A percentile compares a stretch with the other conserved stretches of the same genome.
Conservation (phyloP, 306 rosid genomes). For the Citrullus mucosospermus region DNA sequence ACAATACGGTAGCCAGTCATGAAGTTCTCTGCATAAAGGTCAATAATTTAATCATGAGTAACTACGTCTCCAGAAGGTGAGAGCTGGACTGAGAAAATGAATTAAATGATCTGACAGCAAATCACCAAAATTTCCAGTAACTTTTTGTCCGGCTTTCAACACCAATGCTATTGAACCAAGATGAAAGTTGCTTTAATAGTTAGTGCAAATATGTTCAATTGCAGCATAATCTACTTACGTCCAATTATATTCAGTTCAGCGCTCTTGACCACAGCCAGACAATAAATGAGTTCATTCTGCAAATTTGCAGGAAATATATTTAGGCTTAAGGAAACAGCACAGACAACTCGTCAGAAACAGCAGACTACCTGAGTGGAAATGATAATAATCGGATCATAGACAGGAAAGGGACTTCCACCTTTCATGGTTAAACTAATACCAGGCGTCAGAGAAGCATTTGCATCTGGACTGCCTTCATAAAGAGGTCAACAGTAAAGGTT, state of each 20-base stretch:
- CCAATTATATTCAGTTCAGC: conserved; percentile 65
- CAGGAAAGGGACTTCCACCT: conserved; percentile 64
- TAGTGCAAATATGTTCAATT: conserved; percentile 3
- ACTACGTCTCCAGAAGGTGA: background rate
- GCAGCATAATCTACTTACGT: conserved; percentile 49
- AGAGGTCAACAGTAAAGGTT: conserved; percentile 9
- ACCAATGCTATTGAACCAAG: background rate
- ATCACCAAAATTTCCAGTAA: background rate
- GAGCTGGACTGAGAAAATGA: background rate
- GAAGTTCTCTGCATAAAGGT: conserved; percentile 64
- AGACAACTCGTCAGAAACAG: conserved; percentile 3
- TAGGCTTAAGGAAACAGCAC: conserved; percentile 13
- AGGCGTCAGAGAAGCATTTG: conserved; percentile 60
- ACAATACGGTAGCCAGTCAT: conserved; percentile 84
- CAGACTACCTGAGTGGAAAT: conserved; percentile 55
- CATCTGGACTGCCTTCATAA: conserved; percentile 49
- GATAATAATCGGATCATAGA: conserved; percentile 66
- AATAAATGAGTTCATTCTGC: conserved; percentile 71
- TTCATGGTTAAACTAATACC: conserved; percentile 65
- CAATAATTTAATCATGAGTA: conserved; percentile 9
- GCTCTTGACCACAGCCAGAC: conserved; percentile 82
- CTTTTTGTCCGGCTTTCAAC: background rate
- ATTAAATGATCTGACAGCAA: background rate
- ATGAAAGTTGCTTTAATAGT: background rate
- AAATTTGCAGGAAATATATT: conserved; percentile 13